Evolutionary conservation across 768 basidiomycete genomes (phyloP), one percentile per base, ranked within the genome.

Genomic region (Pulveroboletus sp.): DNA sequence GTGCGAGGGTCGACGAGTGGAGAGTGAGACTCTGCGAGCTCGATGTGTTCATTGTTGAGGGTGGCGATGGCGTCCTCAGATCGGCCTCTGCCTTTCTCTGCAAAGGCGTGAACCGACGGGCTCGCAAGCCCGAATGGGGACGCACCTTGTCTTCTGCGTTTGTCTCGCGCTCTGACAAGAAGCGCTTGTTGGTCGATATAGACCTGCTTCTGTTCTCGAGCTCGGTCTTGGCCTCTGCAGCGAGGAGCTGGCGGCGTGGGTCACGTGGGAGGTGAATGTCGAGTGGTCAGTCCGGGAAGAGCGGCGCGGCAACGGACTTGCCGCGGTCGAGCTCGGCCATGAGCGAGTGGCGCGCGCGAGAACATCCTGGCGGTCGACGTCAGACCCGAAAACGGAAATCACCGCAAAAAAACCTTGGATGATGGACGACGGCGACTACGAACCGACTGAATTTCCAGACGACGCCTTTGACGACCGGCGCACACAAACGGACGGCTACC

Each of bases 311-410:
- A 12, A 24, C 20, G 11, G 19, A n/a, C 70, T 36, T 56, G 76
- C 84, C 83, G 60, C 81, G 74, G 63, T 85, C 83, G 14, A 86
- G 73, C 54, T 86, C 84, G 12, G 85, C 84, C 29, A 79, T 77
- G 36, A 84, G 65, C 0, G 84, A 83, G 53, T 85, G 83, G 26
- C 85, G 77, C 54, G 73, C 5, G 2, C 60, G 60, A 37, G 52
- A 27, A 6, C 49, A 43, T 43, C 7, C 71, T 14, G 54, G 45
- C 2, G 54, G 35, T 1, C 41, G 49, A 29, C 12, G 27, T 12
- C 27, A 29, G 12, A 29, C 27, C 57, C 52, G 30, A 32, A 58
- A 50, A 16, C 11, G 47, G 56, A 46, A 53, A 8, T 14, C 12
- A n/a, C 26, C 17, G 31, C n/a, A 8, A 8, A 13, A n/a, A n/a